Evolutionary conservation across 768 basidiomycete species (phyloP), one percentile per base, ranked within the genome.

Genomic region (Leccinum sublutescens): DNA sequence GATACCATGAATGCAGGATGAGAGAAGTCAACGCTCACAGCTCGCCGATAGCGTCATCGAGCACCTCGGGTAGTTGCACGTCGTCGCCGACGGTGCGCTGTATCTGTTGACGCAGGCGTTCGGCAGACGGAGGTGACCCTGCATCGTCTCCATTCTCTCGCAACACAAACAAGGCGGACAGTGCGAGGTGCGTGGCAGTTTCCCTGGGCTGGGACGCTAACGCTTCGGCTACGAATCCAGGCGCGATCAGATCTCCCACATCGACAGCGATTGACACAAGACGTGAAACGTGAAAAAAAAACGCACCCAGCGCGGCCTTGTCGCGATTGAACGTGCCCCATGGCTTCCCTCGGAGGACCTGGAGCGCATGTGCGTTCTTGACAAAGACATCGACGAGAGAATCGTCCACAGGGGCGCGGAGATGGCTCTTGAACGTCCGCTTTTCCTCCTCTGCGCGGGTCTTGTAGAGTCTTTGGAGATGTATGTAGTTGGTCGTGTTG

Each of bases 401-500:
- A 29, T 84, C 82, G 45, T 82, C 78, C 15, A 87, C 74, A 1
- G 76, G 74, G 3, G 77, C 74, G 1, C 68, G 72, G 29, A 85
- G 66, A 50, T 81, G 80, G 45, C 76, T 76, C 71, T 80, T 81
- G 69, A 91, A 82, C 0, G 75, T 64, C 21, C 68, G 69, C 67
- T 85, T 88, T 69, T 95, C 92, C 53, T 83, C 81, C 36, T 84
- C 83, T 2, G 94, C 89, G 54, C 86, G 85, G 6, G 79, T 69
- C 67, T 91, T 92, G 78, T 95, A 99, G 58, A 98, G 70, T 45
- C 80, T 86, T 70, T 98, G 95, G 12, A 99, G 80, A 17, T 84
- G 80, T 51, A 97, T 87, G 70, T 98, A 98, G 56, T 82, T 81
- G 21, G 77, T 69, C 5, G 97, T 97, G 68, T 88, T 89, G 17